Evolutionary conservation across 148 eudicot species (phyloP).

Genomic region (Vaccinium vitisidaea): DNA sequence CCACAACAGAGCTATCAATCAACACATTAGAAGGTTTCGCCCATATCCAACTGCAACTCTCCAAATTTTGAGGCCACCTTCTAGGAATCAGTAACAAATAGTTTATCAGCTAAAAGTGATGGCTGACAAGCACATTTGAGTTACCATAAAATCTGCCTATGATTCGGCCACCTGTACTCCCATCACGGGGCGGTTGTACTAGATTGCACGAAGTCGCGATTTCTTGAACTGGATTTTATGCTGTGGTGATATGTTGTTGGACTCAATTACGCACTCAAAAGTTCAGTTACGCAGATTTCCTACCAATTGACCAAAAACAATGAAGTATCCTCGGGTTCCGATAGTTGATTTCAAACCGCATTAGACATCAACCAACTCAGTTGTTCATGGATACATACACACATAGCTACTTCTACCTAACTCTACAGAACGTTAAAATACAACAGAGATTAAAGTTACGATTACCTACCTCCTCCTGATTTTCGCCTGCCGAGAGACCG

Average conservation of each 20-base stretch:
- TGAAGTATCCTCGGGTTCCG: neutral
- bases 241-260: neutral
- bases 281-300: neutral
- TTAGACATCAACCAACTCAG: neutral
- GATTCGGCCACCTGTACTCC: neutral
- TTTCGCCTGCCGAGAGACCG: slow-evolving; percentile 51
- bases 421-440: neutral
- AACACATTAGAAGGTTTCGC: too few relatives aligned
- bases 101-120: neutral
- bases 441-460: neutral
- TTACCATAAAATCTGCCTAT: neutral
- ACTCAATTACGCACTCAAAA: neutral
- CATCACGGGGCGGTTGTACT: neutral
- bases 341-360: neutral
- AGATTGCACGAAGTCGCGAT: neutral
- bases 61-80: neutral
- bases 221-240: neutral
- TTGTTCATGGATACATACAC: neutral
- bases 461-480: slow-evolving; percentile 41
- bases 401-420: too few relatives aligned
- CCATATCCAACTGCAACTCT: too few relatives aligned
- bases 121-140: neutral
- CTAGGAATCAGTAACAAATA: neutral
- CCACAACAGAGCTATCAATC: too few relatives aligned
- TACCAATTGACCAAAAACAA: neutral